Percentiles rank a stretch among this genome's conserved stretches.
phyloP scores from a whole-genome alignment of 228 moss, liverwort and hornwort genomes.

The Sphagnum fallax region DNA sequence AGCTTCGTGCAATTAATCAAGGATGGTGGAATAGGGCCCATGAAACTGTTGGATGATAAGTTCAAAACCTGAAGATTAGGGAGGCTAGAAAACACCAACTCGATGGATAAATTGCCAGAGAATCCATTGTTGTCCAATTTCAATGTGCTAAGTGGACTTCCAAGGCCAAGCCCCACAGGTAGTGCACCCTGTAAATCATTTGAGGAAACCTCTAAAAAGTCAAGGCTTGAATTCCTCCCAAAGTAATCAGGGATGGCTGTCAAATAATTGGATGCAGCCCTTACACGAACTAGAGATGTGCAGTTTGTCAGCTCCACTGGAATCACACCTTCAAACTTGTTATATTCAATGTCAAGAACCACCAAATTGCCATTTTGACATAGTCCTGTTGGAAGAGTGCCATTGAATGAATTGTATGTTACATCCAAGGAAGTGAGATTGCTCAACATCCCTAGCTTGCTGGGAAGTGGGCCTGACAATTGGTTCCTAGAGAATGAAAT shows the following conservation, averaged over 20 bases:
- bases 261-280: constrained; percentile 24
- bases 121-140: constrained; percentile 35
- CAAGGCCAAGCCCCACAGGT: constrained; percentile 24
- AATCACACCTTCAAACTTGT: constrained; percentile 39
- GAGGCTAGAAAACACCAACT: constrained; percentile 25
- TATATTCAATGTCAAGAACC: constrained; percentile 26
- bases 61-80: constrained; percentile 28
- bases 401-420: constrained; percentile 21
- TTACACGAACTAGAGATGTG: constrained; percentile 20
- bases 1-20: constrained; percentile 29
- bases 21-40: constrained; percentile 30
- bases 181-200: constrained; percentile 41
- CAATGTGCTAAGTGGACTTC: constrained; percentile 22
- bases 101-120: constrained; percentile 26
- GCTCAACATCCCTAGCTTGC: constrained; percentile 5
- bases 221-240: constrained; percentile 23
- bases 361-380: constrained; percentile 19
- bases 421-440: constrained; percentile 7
- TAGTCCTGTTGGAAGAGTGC: constrained; percentile 26
- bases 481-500: constrained; percentile 27
- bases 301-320: constrained; percentile 32
- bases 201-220: constrained; percentile 23
- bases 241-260: constrained; percentile 31
- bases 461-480: constrained; percentile 20
- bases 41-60: constrained; percentile 33